Evolutionary conservation across 2,329 filamentous ascomycete species (phyloP), one percentile per base, ranked within the genome.

Genomic region (Blastomyces percursus): DNA sequence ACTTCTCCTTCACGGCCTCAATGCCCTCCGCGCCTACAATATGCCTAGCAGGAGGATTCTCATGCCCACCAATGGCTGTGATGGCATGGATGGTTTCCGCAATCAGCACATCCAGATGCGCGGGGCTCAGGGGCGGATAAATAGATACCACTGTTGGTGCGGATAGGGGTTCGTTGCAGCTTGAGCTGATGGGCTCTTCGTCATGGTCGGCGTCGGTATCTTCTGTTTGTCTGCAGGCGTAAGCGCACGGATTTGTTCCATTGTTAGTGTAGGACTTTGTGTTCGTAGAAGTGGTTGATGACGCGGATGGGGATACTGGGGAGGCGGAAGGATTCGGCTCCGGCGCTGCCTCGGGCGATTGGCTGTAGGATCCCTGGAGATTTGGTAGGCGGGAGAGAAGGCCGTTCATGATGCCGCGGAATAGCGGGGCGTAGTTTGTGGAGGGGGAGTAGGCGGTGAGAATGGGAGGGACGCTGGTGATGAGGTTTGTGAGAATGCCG

Each of bases 1-100:
- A 79, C 77, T 97, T 97, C 77, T 97, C 94, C 74, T 93, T 95
- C 48, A 97, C 93, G 50, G 89, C 89, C 6, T 85, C 82, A 14
- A 93, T 88, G 0, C 90, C 93, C 74, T 97, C 94, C 61, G 88
- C 85, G 0, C 94, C 93, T 1, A 97, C 92, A 69, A 97, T 96
- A 73, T 97, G 93, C 40, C 94, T 82, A 0, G 91, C 90, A 0
- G 94, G 94, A 1, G 94, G 94, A 73, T 97, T 97, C 72, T 96
- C 92, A 73, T 96, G 92, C 0, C 93, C 94, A 0, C 91, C 94
- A 68, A 97, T 96, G 0, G 92, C 91, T 16, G 89, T 90, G 55
- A 99, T 81, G 1, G 93, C 92, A 73, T 96, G 88, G 0, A 97
- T 89, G 0, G 94, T 96, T 76, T 97, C 94, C 64, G 87, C 83